phyloP scores from a whole-genome alignment of 192 early-diverging fungal species.

The Coemansia sp. region DNA sequence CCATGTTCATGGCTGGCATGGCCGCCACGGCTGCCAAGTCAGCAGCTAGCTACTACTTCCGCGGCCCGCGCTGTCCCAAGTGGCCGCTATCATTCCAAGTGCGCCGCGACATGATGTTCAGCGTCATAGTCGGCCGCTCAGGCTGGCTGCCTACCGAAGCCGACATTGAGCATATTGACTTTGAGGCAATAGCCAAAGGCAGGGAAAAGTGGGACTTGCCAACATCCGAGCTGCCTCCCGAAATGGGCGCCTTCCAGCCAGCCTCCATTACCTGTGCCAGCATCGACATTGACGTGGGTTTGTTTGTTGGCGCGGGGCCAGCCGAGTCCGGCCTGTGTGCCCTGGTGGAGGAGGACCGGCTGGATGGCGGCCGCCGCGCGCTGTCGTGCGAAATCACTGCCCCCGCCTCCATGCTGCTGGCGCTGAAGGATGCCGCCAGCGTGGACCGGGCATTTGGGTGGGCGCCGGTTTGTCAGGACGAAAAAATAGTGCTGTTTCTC shows the following conservation, averaged over 20 bases:
- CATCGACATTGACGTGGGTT: constrained; percentile 10
- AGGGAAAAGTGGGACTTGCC: constrained; percentile 17
- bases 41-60: constrained; percentile 31
- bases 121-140: neutral
- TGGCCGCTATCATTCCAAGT: constrained; percentile 44
- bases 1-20: constrained; percentile 4
- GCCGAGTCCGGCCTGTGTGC: constrained; percentile 18
- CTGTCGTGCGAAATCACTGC: constrained; percentile 26
- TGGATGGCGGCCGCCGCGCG: neutral
- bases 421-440: neutral
- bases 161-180: constrained; percentile 35
- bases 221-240: neutral
- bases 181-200: constrained; percentile 10
- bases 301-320: constrained; percentile 21
- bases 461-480: constrained; percentile 14
- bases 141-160: constrained; percentile 12
- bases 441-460: constrained; percentile 11
- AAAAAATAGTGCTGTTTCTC: constrained; percentile 64
- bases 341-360: constrained; percentile 9
- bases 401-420: constrained; percentile 8
- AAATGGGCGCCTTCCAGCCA: constrained; percentile 15
- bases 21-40: constrained; percentile 13
- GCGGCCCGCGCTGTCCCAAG: constrained; percentile 30
- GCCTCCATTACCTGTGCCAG: constrained; percentile 6
- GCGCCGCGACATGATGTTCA: constrained; percentile 23